phyloP scores from a whole-genome alignment of 2,329 filamentous ascomycete species.

The Fusarium haematococcum region DNA sequence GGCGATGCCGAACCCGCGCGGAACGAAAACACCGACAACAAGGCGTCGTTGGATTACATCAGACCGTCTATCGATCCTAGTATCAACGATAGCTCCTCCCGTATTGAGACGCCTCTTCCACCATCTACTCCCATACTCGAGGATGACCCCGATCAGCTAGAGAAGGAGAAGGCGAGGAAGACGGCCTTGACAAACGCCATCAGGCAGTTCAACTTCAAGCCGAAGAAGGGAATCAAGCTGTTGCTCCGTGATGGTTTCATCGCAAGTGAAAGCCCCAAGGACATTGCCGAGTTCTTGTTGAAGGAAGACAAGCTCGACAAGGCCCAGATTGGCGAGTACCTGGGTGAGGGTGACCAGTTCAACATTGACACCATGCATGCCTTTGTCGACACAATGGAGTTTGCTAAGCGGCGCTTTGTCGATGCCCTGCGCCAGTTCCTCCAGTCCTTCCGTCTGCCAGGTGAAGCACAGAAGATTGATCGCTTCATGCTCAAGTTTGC shows the following conservation, averaged over 20 bases:
- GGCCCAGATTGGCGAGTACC: slow-evolving; percentile 89
- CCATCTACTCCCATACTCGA: slow-evolving; percentile 79
- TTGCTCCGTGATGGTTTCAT: slow-evolving; percentile 91
- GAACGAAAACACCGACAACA: slow-evolving; percentile 49
- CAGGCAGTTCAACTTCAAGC: slow-evolving; percentile 96
- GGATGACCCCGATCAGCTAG: slow-evolving; percentile 93
- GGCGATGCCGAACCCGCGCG: slow-evolving; percentile 62
- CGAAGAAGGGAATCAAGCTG: slow-evolving; percentile 90
- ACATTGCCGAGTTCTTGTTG: slow-evolving; percentile 87
- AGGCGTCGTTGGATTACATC: slow-evolving; percentile 53
- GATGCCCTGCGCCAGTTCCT: slow-evolving; percentile 92
- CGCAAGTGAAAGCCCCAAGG: slow-evolving; percentile 77
- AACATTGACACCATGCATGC: slow-evolving; percentile 99
- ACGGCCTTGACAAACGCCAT: slow-evolving; percentile 91
- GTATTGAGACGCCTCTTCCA: slow-evolving; percentile 66
- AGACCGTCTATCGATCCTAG: slow-evolving; percentile 78
- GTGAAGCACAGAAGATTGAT: slow-evolving; percentile 98
- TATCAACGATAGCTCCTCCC: slow-evolving; percentile 69
- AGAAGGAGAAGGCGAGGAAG: slow-evolving; percentile 93
- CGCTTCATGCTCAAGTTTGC: slow-evolving; percentile 99
- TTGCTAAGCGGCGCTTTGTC: slow-evolving; percentile 89
- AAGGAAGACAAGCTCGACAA: slow-evolving; percentile 90
- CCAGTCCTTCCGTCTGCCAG: slow-evolving; percentile 93
- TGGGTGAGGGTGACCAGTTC: slow-evolving; percentile 91
- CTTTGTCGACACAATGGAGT: slow-evolving; percentile 96